These are phyloP conservation scores for Acanthamoeba culbertsoni DNA, from an alignment of 208 protist species.

Conservation along the genomic window DNA sequence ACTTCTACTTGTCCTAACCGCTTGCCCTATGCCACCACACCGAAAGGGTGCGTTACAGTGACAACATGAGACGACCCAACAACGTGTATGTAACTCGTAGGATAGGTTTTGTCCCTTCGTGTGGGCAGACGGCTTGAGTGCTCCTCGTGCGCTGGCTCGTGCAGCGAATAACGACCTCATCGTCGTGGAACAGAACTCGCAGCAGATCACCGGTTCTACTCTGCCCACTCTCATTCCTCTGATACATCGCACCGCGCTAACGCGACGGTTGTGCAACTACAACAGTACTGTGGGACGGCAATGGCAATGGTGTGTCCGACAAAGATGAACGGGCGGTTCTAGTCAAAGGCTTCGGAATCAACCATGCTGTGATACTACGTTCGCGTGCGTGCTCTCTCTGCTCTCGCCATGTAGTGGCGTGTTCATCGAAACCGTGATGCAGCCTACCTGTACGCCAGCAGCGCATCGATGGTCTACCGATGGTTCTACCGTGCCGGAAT, in stretches of 20 bases:
- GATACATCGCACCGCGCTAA: background rate
- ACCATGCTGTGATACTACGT: conserved; percentile 7
- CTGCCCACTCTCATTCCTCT: no score
- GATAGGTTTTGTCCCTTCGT: conserved; percentile 49
- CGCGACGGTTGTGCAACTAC: no score
- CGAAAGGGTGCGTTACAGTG: background rate
- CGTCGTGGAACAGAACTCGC: background rate
- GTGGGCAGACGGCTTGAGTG: background rate
- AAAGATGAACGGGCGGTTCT: background rate
- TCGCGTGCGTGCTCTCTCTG: background rate
- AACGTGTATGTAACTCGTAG: no score
- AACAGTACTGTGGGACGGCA: conserved; percentile 52
- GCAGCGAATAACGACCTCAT: conserved; percentile 38
- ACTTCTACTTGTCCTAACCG: background rate
- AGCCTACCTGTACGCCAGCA: conserved; percentile 46
- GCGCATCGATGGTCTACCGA: background rate
- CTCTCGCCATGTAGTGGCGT: background rate
- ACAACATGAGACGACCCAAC: no score
- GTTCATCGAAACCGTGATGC: background rate
- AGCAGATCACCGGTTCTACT: no score
- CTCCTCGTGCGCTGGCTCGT: background rate
- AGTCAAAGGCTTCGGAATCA: background rate
- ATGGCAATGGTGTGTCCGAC: conserved; percentile 18
- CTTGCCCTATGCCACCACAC: background rate
- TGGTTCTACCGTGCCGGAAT: conserved; percentile 27